Evolutionary conservation across 75 land plant genomes (phyloP).

Genomic region (Sequoiadendron giganteum): DNA sequence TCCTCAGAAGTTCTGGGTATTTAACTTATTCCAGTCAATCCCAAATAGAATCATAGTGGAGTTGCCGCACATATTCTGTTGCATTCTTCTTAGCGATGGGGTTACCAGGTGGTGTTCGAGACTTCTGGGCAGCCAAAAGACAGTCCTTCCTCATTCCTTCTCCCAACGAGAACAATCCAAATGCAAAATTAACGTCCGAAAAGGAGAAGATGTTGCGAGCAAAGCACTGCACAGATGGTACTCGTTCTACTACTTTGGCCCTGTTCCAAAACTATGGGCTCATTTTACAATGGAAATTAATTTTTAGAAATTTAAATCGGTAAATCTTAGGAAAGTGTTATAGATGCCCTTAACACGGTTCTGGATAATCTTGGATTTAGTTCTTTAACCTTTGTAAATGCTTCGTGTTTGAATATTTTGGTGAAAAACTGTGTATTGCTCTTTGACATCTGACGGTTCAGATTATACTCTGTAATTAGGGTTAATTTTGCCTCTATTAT

Average conservation of each 20-base stretch:
- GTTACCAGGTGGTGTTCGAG: neutral
- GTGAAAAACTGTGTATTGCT: too few relatives aligned
- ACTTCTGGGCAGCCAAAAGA: neutral
- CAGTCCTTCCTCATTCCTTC: constrained; percentile 5
- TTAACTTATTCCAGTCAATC: neutral
- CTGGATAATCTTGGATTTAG: neutral
- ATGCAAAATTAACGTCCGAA: neutral
- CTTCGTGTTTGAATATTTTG: neutral
- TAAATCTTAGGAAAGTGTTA: neutral
- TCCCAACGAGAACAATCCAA: neutral
- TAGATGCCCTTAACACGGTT: neutral
- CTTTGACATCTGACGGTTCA: too few relatives aligned
- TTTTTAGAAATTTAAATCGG: neutral
- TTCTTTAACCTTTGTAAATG: neutral
- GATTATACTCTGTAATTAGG: too few relatives aligned
- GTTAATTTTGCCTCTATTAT: too few relatives aligned
- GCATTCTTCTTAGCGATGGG: neutral
- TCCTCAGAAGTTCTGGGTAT: too few relatives aligned
- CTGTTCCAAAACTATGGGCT: neutral
- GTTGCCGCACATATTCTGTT: neutral
- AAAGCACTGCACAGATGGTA: constrained; percentile 4
- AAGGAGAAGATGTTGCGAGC: constrained; percentile 1
- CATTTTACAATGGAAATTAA: too few relatives aligned
- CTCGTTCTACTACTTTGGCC: neutral
- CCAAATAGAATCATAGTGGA: neutral